Percentiles rank a stretch among this genome's conserved stretches.
Conservation (phyloP, 2,329 filamentous ascomycete genomes). For the Aspergillus terreus region DNA sequence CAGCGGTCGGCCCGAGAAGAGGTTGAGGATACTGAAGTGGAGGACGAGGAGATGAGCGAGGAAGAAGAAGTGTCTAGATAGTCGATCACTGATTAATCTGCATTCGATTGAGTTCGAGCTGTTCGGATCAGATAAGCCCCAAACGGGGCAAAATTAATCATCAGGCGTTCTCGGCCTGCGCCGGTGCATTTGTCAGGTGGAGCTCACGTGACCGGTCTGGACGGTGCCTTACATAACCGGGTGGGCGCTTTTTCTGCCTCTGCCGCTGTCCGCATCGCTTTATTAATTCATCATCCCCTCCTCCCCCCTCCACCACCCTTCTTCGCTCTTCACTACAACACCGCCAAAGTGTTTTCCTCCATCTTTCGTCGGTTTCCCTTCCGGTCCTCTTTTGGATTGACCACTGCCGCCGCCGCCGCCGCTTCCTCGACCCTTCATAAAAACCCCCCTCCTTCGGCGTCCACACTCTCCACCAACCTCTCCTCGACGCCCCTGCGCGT, state of each 20-base stretch:
- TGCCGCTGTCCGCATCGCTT: neutral
- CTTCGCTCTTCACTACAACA: constrained; percentile 22
- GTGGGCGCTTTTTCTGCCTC: no score
- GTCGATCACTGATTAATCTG: no score
- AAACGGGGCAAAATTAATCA: no score
- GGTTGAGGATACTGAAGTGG: constrained; percentile 7
- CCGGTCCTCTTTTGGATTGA: constrained; percentile 67
- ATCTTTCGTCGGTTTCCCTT: constrained; percentile 63
- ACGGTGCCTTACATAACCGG: constrained; percentile 1
- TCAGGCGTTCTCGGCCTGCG: no score
- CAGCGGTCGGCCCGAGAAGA: no score
- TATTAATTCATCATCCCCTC: constrained; percentile 2
- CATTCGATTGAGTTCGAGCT: no score
- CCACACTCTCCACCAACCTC: constrained; percentile 27
- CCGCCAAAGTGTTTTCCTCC: constrained; percentile 91
- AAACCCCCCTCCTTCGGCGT: constrained; percentile 43
- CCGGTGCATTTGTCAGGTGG: no score
- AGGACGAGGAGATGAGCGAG: constrained; percentile 7
- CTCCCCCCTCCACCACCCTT: constrained; percentile 11
- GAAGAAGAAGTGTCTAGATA: neutral
- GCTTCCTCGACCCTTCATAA: constrained; percentile 67
- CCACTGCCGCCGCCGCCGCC: constrained; percentile 69
- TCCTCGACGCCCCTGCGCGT: constrained; percentile 39
- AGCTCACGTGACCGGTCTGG: constrained; percentile 12
- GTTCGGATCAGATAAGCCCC: no score